Evolutionary conservation across 2,329 filamentous ascomycete genomes (phyloP), one percentile per base, ranked within the genome.

Genomic region (Fusarium buharicum): DNA sequence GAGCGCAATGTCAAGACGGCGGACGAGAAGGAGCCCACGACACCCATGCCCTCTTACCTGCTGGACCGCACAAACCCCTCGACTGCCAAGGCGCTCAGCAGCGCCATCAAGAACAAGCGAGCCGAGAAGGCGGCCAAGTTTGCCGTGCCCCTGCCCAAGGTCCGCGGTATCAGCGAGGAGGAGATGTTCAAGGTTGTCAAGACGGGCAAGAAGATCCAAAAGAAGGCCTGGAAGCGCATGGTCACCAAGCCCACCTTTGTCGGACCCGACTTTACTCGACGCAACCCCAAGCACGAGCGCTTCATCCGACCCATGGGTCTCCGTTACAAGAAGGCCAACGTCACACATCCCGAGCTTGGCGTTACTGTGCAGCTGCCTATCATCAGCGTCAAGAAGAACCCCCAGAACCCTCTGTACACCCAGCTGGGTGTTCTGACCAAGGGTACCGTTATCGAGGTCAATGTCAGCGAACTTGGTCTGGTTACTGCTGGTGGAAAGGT

Each of bases 181-280:
- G 94, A 97, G 81, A 94, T 97, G 90, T 98, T 98, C 83, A 94
- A 92, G 79, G 93, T 97, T 13, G 88, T 98, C 72, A 93, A 93
- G 81, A 98, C 94, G 28, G 94, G 95, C 71, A 96, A 96, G 86
- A 97, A 97, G 84, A 92, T 89, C 3, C 84, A 88, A 53, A 93
- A 96, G 86, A 96, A 95, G 84, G 83, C 83, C 54, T 85, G 89
- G 89, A 91, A 91, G 80, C 78, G 88, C 31, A 88, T 88, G 82
- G 82, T 87, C 62, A 86, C 82, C 27, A 85, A 86, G 68, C 75
- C 72, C 57, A 79, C 75, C 52, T 98, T 98, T 76, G 94, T 98
- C 18, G 94, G 93, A 0, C 87, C 86, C 30, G 93, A 96, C 70
- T 97, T 97, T 76, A 97, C 93, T 4, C 83, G 93, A 73, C 81